phyloP scores from a whole-genome alignment of 768 basidiomycete genomes.

The Fomitopsis pulvina region DNA sequence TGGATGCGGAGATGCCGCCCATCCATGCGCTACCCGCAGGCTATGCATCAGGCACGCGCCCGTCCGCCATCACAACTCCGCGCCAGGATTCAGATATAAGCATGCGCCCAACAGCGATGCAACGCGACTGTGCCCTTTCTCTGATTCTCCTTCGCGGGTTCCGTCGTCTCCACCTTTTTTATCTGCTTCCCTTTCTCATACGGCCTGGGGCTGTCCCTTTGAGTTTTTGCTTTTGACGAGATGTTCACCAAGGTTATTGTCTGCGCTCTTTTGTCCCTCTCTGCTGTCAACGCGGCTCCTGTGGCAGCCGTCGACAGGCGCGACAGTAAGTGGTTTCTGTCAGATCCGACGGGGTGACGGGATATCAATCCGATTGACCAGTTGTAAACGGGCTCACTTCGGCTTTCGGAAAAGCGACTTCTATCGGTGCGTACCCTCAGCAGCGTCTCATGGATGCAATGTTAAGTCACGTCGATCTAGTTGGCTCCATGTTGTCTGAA shows the following conservation, averaged over 20 bases:
- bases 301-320: constrained; percentile 3
- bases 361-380: neutral
- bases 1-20: too few relatives aligned
- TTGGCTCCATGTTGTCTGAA: constrained; percentile 1
- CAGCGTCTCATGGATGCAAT: neutral
- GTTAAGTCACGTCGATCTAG: neutral
- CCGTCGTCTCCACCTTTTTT: constrained; percentile 7
- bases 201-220: constrained; percentile 19
- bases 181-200: constrained; percentile 6
- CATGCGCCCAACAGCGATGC: neutral
- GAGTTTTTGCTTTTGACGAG: constrained; percentile 5
- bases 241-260: constrained; percentile 11
- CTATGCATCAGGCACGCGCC: too few relatives aligned
- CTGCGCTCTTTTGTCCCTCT: constrained; percentile 10
- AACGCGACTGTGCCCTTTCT: constrained; percentile 6
- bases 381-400: constrained; percentile 12
- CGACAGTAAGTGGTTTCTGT: constrained; percentile 4
- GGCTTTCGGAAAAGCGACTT: constrained; percentile 6
- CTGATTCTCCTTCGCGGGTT: constrained; percentile 9
- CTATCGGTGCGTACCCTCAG: constrained; percentile 2
- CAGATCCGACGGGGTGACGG: neutral
- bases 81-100: too few relatives aligned
- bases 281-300: constrained; percentile 12
- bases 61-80: too few relatives aligned
- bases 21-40: too few relatives aligned